phyloP scores from a whole-genome alignment of 805 yeast species.

The Maudiozyma turicensis region DNA sequence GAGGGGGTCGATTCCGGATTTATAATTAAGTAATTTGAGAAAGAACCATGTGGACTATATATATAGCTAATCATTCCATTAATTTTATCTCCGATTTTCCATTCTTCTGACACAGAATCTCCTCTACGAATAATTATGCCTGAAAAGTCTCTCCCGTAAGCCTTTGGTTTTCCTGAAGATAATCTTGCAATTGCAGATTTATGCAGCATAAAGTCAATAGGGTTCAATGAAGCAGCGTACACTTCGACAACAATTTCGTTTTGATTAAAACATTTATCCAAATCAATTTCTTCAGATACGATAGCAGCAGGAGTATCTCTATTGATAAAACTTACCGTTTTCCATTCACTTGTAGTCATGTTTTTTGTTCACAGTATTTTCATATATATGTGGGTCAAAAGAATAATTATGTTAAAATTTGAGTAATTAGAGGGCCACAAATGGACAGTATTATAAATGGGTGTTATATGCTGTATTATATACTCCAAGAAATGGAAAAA shows the following conservation, averaged over 20 bases:
- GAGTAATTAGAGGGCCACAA: too few species aligned
- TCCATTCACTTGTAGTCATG: neutral
- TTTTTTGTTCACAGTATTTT: neutral
- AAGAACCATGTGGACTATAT: constrained; percentile 21
- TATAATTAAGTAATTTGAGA: constrained; percentile 22
- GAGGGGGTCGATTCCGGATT: constrained; percentile 22
- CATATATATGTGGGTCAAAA: too few species aligned
- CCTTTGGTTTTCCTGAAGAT: constrained; percentile 9
- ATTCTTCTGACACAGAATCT: constrained; percentile 1
- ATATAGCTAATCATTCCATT: neutral
- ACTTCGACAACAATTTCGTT: constrained; percentile 23
- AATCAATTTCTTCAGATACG: constrained; percentile 14
- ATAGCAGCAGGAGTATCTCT: constrained; percentile 14
- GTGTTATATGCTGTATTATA: too few species aligned
- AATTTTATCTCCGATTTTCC: neutral
- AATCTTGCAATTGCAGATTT: constrained; percentile 7
- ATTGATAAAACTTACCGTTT: constrained; percentile 13
- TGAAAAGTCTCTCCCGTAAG: constrained; percentile 22
- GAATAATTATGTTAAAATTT: too few species aligned
- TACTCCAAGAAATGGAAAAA: too few species aligned
- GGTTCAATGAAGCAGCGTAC: constrained; percentile 27
- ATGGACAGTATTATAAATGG: too few species aligned
- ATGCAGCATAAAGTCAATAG: constrained; percentile 19
- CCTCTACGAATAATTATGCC: constrained; percentile 25
- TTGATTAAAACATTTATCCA: constrained; percentile 15